Conservation (phyloP, 345 rosid genomes). For the Cochlearia excelsa region DNA sequence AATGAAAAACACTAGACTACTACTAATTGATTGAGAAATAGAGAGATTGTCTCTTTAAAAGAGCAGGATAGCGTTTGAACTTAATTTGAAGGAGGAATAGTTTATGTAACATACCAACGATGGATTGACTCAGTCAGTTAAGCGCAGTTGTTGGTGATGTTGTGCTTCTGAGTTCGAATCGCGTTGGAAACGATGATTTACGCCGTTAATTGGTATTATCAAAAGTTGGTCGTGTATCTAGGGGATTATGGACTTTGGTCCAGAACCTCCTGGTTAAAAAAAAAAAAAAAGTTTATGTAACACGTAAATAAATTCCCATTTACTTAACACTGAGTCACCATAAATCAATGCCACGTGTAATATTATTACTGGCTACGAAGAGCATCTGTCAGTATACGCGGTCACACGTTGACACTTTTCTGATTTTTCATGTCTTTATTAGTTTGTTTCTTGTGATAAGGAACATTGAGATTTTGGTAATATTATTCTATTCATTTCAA, state of each 20-base stretch:
- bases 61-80: no score
- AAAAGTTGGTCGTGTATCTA: no score
- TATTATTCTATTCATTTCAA: background rate
- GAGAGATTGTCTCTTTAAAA: no score
- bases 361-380: background rate
- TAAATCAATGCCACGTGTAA: background rate
- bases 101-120: no score
- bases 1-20: no score
- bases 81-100: no score
- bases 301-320: background rate
- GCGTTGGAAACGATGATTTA: no score
- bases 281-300: background rate
- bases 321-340: background rate
- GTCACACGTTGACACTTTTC: slow-evolving; percentile 20
- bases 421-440: slow-evolving; percentile 15
- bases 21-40: no score
- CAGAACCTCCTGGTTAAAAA: background rate
- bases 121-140: no score
- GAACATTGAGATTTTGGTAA: background rate
- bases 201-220: no score
- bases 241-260: background rate
- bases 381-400: slow-evolving; percentile 17
- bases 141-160: no score
- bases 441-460: slow-evolving; percentile 10
- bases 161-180: no score